Conservation (phyloP, 352 stramenopile genomes). For the Pythium chondricola region DNA sequence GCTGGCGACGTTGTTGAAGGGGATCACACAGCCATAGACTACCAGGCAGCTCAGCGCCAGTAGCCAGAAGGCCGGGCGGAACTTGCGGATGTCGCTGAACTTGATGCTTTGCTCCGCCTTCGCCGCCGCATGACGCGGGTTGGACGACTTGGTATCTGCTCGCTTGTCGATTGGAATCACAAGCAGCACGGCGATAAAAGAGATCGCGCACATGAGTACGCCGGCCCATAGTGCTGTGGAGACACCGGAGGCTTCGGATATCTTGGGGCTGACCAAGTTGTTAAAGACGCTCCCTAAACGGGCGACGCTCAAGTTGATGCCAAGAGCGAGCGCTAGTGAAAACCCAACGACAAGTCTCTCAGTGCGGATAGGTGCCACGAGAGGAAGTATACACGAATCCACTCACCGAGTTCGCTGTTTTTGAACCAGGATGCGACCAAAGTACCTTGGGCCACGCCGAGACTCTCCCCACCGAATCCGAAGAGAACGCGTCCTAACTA, state of each 20-base stretch:
- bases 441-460: conserved; percentile 87
- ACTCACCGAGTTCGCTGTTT: conserved; percentile 79
- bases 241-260: conserved; percentile 64
- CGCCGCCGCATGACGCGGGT: conserved; percentile 8
- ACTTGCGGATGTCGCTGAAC: conserved; percentile 72
- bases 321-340: conserved; percentile 80
- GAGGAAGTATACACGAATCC: background rate
- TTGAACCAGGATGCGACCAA: conserved; percentile 92
- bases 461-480: conserved; percentile 88
- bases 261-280: conserved; percentile 80
- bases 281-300: conserved; percentile 91
- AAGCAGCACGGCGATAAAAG: conserved; percentile 57
- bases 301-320: conserved; percentile 89
- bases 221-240: conserved; percentile 83
- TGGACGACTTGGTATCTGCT: conserved; percentile 19
- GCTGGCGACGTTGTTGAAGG: conserved; percentile 92
- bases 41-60: conserved; percentile 88
- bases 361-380: background rate
- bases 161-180: conserved; percentile 79
- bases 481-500: conserved; percentile 87
- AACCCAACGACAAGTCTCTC: background rate
- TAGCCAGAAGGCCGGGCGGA: conserved; percentile 85
- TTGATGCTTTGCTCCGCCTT: conserved; percentile 45
- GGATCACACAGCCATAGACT: conserved; percentile 91
- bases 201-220: conserved; percentile 72